These are phyloP conservation scores for Pythium rishiriense DNA, from an alignment of 352 stramenopile genomes.

Conservation along the genomic window DNA sequence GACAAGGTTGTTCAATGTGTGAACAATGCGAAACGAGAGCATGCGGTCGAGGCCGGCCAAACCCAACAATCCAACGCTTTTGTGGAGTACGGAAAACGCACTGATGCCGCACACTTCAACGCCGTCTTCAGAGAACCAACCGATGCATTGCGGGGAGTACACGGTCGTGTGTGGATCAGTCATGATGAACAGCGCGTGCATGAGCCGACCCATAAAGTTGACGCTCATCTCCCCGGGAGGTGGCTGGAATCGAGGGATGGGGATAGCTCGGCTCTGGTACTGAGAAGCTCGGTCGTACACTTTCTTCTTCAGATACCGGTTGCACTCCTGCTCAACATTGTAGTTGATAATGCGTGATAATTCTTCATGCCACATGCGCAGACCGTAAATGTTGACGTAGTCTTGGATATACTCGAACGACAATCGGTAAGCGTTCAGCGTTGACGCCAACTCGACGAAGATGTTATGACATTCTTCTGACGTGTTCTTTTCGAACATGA, in stretches of 20 bases:
- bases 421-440: slow-evolving; percentile 88
- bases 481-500: slow-evolving; percentile 86
- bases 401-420: slow-evolving; percentile 96
- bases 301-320: slow-evolving; percentile 95
- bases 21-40: slow-evolving; percentile 91
- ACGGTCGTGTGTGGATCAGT: slow-evolving; percentile 91
- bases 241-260: slow-evolving; percentile 91
- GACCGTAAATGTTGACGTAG: slow-evolving; percentile 93
- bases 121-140: slow-evolving; percentile 90
- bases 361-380: slow-evolving; percentile 96
- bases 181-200: slow-evolving; percentile 92
- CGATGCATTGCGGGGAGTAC: slow-evolving; percentile 91
- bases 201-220: slow-evolving; percentile 94
- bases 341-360: slow-evolving; percentile 94
- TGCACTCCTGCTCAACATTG: slow-evolving; percentile 96
- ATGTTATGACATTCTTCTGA: slow-evolving; percentile 83
- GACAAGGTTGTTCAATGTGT: slow-evolving; percentile 93
- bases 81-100: slow-evolving; percentile 88
- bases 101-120: slow-evolving; percentile 89
- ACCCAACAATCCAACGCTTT: slow-evolving; percentile 90
- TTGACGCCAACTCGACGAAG: slow-evolving; percentile 82
- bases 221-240: slow-evolving; percentile 82
- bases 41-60: slow-evolving; percentile 92
- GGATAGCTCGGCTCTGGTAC: slow-evolving; percentile 91
- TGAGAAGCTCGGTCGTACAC: slow-evolving; percentile 90